Evolutionary conservation across 2,329 filamentous ascomycete species (phyloP), one percentile per base, ranked within the genome.

Genomic region (Xylaria digitata): DNA sequence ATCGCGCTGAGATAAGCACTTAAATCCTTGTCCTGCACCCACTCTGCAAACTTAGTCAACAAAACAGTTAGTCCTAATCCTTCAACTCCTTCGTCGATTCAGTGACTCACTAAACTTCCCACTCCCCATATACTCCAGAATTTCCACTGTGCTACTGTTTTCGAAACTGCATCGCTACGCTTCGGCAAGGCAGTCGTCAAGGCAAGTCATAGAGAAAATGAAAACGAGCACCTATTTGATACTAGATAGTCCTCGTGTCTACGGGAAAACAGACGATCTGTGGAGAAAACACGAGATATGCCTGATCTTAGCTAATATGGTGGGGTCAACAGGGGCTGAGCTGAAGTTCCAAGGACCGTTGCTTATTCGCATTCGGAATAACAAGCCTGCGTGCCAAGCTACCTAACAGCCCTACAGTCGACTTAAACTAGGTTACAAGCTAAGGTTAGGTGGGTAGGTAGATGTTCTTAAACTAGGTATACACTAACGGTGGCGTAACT

Each of bases 161-260:
- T 55, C 55, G n/a, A 46, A 48, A 30, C 30, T 55, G 17, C 43
- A 55, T 15, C 34, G 45, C 50, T 17, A 30, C n/a, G 21, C 50
- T 23, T 62, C 34, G 21, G 42, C 40, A 21, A 56, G 52, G 6
- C 32, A 62, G 9, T 43, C 42, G 6, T 42, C 17, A 30, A 56
- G 43, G 23, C 2, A 17, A 19, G 34, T 9, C 32, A 40, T 56
- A 17, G 19, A 6, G 34, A 15, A 9, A 3, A 21, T 15, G 11
- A 26, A 45, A 21, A 6, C n/a, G 3, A 15, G 19, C 8, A 34
- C 7, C 32, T 48, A 13, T 21, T 23, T 30, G 7, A 55, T 11
- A 37, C 26, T 46, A 1, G 43, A 34, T 5, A 34, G 32, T 6
- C 32, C 32, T 6, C 32, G 32, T 6, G 7, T 19, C 19, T 11